phyloP scores from a whole-genome alignment of 192 early-diverging fungal genomes.

The Phlyctochytrium bullatum region DNA sequence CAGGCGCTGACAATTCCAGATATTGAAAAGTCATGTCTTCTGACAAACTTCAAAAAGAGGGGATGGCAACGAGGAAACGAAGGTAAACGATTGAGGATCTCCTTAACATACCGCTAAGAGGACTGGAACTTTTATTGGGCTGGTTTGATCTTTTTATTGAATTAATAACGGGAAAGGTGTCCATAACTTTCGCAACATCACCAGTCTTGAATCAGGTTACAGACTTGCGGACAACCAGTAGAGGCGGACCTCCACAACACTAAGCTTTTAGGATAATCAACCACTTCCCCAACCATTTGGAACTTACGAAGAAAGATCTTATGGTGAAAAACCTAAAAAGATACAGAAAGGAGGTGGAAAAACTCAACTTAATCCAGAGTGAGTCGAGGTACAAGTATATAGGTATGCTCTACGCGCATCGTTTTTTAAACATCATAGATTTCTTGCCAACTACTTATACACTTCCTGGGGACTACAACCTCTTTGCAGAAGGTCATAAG shows the following conservation, averaged over 20 bases:
- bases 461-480: conserved; percentile 57
- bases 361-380: conserved; percentile 30
- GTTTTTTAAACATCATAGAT: conserved; percentile 32
- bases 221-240: conserved; percentile 53
- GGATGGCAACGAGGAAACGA: conserved; percentile 51
- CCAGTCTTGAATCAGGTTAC: conserved; percentile 55
- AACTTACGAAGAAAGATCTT: conserved; percentile 58
- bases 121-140: conserved; percentile 67
- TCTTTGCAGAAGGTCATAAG: conserved; percentile 56
- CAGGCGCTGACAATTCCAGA: too few relatives aligned
- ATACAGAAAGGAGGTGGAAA: conserved; percentile 54
- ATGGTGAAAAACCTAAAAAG: conserved; percentile 63
- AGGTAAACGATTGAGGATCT: conserved; percentile 23
- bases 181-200: conserved; percentile 50
- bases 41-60: conserved; percentile 57
- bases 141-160: conserved; percentile 3
- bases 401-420: conserved; percentile 7
- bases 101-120: conserved; percentile 29
- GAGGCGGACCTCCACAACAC: background rate
- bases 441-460: conserved; percentile 56
- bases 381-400: conserved; percentile 30
- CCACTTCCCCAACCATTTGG: conserved; percentile 58
- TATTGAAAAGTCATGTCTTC: conserved; percentile 53
- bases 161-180: conserved; percentile 22
- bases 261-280: conserved; percentile 44